Evolutionary conservation across 108 stramenopile genomes (phyloP), one percentile per base, ranked within the genome.

Genomic region (Cyclostephanos tholiformis): DNA sequence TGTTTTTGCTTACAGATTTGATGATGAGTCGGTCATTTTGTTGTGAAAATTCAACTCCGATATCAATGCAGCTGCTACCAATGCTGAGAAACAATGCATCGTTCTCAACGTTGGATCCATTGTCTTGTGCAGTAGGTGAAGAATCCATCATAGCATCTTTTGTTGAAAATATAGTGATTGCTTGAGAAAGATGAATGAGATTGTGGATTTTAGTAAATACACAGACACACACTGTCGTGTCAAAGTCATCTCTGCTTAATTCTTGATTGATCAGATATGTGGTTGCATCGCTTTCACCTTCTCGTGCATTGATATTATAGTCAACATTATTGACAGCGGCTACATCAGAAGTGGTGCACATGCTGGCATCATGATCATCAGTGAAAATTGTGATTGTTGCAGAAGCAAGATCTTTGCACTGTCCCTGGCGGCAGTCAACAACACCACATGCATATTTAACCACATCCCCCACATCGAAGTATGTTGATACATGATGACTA

Each of bases 21-120:
- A 69, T 61, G 35, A 17, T 62, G 16, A 61, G 63, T 23, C 68
- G n/a, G 12, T 23, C 25, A 22, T 63, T n/a, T 19, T 69, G 59
- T 61, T 69, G 68, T 25, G 61, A 69, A 60, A 69, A 63, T 52
- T 20, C 63, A 69, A 63, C 35, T 25, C 68, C 68, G n/a, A 69
- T 56, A 69, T 63, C 29, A 36, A 61, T 11, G 23, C 32, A 11
- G 17, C 63, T 29, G 38, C 14, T 43, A 17, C 16, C 26, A 16
- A 38, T 61, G 12, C 22, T 22, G 0, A 38, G 17, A 22, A 41
- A 23, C 5, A 23, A 60, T 8, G 57, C 9, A 26, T 27, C 25
- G 14, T 35, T 20, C 41, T 41, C 9, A 41, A 7, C 41, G 8
- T 41, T 41, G 1, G 41, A 12, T 9, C 4, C 6, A 41, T 41